Evolutionary conservation across 331 rosid genomes (phyloP), one percentile per base, ranked within the genome.

Genomic region (Ulmus americana): DNA sequence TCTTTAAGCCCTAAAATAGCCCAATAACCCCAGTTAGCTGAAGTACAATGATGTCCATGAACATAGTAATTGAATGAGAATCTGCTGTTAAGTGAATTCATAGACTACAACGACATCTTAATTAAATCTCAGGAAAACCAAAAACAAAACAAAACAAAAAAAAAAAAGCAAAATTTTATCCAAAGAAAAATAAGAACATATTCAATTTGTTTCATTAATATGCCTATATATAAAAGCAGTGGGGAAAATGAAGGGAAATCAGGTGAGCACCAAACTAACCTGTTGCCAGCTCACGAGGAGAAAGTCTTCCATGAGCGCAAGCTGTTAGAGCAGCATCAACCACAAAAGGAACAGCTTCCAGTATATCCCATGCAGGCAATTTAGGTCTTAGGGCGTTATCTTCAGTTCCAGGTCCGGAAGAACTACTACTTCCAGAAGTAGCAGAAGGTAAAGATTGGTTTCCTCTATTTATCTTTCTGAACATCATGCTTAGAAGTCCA

Each of bases 261-360:
- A 28, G 35, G 35, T 28, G 55, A 41, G 45, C 45, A 65, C 49
- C 39, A 44, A 50, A 59, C 84, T 47, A 56, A 90, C 99, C 99
- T 76, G 99, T 94, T 65, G 97, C 99, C 79, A 94, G 76, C 77
- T 94, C 97, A 55, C 97, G 97, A 28, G 99, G 99, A 59, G 97
- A 94, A 45, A 94, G 81, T 68, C 83, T 82, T 76, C 96, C 97
- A 73, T 94, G 99, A 67, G 95, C 90, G 80, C 99, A 94, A 61
- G 99, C 97, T 51, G 96, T 94, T 56, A 94, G 75, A 77, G 99
- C 99, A 70, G 99, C 96, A 82, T 94, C 99, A 80, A 90, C 91
- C 63, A 90, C 96, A 65, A 85, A 94, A 59, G 99, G 99, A 76
- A 85, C 81, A 50, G 95, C 97, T 81, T 85, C 95, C 72, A 94